Conservation (phyloP, 129 eudicot species). For the Chrysanthemum seticuspe region DNA sequence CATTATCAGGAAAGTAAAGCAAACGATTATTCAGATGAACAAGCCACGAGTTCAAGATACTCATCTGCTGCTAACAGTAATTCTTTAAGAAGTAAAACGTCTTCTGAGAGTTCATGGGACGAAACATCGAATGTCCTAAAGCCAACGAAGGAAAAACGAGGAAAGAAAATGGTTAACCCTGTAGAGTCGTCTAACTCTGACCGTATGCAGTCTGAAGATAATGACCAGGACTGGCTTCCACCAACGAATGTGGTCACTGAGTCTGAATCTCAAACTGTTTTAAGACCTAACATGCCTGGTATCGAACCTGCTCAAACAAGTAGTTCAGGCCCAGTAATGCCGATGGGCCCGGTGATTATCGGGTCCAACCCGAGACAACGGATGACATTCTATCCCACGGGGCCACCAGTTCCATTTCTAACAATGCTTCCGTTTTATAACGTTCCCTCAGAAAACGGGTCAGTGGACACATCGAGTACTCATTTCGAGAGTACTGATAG, state of each 20-base stretch:
- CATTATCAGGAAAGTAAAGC: conserved; percentile 42
- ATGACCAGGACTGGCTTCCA: conserved; percentile 54
- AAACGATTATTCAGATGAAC: conserved; percentile 59
- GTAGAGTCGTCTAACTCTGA: conserved; percentile 30
- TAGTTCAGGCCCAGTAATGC: conserved; percentile 58
- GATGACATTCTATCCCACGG: conserved; percentile 79
- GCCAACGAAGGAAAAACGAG: conserved; percentile 65
- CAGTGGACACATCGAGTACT: conserved; percentile 46
- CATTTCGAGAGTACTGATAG: conserved; percentile 51
- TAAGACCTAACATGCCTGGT: conserved; percentile 42
- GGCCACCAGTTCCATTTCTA: conserved; percentile 93
- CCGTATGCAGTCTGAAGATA: conserved; percentile 32
- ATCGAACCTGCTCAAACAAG: conserved; percentile 67
- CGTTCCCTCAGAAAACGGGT: conserved; percentile 51
- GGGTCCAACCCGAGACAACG: conserved; percentile 63
- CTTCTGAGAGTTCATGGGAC: conserved; percentile 94
- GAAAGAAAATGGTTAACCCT: conserved; percentile 40
- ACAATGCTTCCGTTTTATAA: conserved; percentile 78
- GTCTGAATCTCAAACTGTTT: conserved; percentile 45
- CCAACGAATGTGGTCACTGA: conserved; percentile 31
- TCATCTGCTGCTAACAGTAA: conserved; percentile 68
- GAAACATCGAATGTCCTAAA: conserved; percentile 55
- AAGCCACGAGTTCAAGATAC: conserved; percentile 55
- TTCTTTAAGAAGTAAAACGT: conserved; percentile 75
- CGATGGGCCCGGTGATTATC: conserved; percentile 54